phyloP scores from a whole-genome alignment of 345 rosid genomes.

The Boechera retrofracta region DNA sequence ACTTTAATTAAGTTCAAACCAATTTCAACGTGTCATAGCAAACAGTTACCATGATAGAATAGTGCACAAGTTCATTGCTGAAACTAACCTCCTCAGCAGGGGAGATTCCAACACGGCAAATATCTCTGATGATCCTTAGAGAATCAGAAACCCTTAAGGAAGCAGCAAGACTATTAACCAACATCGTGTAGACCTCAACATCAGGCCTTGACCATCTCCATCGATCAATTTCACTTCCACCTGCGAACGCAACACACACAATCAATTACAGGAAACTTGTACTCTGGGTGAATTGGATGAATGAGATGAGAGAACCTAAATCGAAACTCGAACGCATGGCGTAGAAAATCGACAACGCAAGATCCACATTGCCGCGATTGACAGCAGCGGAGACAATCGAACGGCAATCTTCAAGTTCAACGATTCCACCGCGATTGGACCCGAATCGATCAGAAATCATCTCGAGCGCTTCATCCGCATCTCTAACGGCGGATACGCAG shows the following conservation, averaged over 20 bases:
- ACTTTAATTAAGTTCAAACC: neutral
- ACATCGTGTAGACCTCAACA: slow-evolving; percentile 59
- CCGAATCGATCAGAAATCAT: slow-evolving; percentile 49
- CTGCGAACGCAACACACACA: slow-evolving; percentile 38
- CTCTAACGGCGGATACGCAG: slow-evolving; percentile 58
- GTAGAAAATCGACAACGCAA: slow-evolving; percentile 83
- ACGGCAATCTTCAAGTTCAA: slow-evolving; percentile 61
- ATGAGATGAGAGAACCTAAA: slow-evolving; percentile 52
- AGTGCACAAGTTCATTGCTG: neutral
- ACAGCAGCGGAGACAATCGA: slow-evolving; percentile 65
- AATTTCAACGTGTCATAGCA: neutral
- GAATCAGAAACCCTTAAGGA: slow-evolving; percentile 87
- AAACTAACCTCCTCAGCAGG: slow-evolving; percentile 75
- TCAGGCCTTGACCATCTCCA: slow-evolving; percentile 97
- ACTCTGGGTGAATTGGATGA: neutral
- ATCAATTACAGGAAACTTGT: neutral
- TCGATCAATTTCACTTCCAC: slow-evolving; percentile 64
- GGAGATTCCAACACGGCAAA: slow-evolving; percentile 84
- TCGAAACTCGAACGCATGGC: slow-evolving; percentile 91
- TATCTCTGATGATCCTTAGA: slow-evolving; percentile 66
- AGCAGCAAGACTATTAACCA: slow-evolving; percentile 76
- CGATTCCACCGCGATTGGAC: slow-evolving; percentile 47
- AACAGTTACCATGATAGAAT: neutral
- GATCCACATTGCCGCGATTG: slow-evolving; percentile 69
- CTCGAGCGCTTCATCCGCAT: slow-evolving; percentile 68